These are phyloP conservation scores for Solanum ossicruentum DNA, from an alignment of 257 asterid species.

Conservation along the genomic window DNA sequence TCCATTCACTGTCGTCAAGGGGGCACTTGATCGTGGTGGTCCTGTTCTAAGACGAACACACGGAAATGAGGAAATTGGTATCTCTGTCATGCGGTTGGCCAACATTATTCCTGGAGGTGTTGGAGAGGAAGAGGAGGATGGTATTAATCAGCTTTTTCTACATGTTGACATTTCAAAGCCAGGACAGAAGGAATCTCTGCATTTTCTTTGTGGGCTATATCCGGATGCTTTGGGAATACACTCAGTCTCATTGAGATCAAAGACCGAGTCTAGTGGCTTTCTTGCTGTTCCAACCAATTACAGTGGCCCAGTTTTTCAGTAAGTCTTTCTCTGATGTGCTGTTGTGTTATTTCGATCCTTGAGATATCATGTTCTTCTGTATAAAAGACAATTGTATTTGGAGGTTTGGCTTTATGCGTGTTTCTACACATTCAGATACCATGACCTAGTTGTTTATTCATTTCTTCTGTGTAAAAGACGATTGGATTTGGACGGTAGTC, in stretches of 20 bases:
- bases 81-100: constrained; percentile 69
- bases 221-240: constrained; percentile 98
- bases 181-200: constrained; percentile 49
- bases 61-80: constrained; percentile 59
- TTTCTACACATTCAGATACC: background rate
- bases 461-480: background rate
- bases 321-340: constrained; percentile 22
- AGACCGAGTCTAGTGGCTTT: constrained; percentile 42
- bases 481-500: background rate
- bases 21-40: constrained; percentile 66
- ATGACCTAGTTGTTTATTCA: background rate
- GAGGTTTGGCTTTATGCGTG: background rate
- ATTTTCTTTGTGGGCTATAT: constrained; percentile 83
- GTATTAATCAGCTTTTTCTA: constrained; percentile 61
- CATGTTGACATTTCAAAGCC: constrained; percentile 79
- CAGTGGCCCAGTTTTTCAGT: constrained; percentile 77
- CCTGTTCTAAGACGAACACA: constrained; percentile 65
- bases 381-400: background rate
- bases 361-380: background rate
- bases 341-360: background rate
- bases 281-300: constrained; percentile 39
- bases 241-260: constrained; percentile 62
- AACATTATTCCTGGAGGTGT: constrained; percentile 56
- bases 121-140: constrained; percentile 35
- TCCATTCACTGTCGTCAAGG: constrained; percentile 72